Evolutionary conservation across 805 yeast genomes (phyloP).

Genomic region (Barnettozyma sucrosica): DNA sequence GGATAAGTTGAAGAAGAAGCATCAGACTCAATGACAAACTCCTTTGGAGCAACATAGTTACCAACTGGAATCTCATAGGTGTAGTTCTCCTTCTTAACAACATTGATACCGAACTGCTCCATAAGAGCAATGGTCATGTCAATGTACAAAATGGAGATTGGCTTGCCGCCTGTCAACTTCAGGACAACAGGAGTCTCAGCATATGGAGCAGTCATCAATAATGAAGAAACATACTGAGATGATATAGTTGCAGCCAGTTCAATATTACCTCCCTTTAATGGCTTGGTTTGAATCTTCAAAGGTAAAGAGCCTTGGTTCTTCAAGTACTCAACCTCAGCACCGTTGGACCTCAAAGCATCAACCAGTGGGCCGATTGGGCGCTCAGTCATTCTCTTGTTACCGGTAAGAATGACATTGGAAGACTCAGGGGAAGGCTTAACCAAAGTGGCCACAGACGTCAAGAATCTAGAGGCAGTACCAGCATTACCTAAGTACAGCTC

Average conservation of each 20-base stretch:
- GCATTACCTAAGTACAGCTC: conserved; percentile 92
- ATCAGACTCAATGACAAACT: conserved; percentile 89
- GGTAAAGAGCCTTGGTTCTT: conserved; percentile 84
- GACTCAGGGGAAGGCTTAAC: conserved; percentile 44
- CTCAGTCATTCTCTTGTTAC: conserved; percentile 95
- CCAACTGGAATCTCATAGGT: conserved; percentile 91
- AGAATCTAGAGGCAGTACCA: conserved; percentile 94
- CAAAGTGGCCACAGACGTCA: conserved; percentile 87
- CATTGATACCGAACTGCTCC: conserved; percentile 81
- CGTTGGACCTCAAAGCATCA: conserved; percentile 80
- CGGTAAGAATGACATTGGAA: conserved; percentile 65
- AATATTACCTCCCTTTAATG: conserved; percentile 83
- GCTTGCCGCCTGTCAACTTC: conserved; percentile 90
- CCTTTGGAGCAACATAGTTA: conserved; percentile 69
- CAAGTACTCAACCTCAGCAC: conserved; percentile 65
- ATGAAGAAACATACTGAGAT: conserved; percentile 94
- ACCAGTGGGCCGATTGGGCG: conserved; percentile 96
- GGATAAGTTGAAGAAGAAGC: conserved; percentile 98
- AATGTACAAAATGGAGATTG: conserved; percentile 90
- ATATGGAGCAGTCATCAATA: conserved; percentile 96
- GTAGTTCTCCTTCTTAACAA: conserved; percentile 67
- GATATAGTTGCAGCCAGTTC: conserved; percentile 95
- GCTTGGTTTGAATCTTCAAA: conserved; percentile 63
- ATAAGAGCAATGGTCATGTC: conserved; percentile 97
- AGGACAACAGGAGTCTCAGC: conserved; percentile 85